Percentiles rank a stretch among this genome's conserved stretches.
These are phyloP conservation scores for Benincasa hispida DNA, from an alignment of 306 rosid species.

Conservation along the genomic window DNA sequence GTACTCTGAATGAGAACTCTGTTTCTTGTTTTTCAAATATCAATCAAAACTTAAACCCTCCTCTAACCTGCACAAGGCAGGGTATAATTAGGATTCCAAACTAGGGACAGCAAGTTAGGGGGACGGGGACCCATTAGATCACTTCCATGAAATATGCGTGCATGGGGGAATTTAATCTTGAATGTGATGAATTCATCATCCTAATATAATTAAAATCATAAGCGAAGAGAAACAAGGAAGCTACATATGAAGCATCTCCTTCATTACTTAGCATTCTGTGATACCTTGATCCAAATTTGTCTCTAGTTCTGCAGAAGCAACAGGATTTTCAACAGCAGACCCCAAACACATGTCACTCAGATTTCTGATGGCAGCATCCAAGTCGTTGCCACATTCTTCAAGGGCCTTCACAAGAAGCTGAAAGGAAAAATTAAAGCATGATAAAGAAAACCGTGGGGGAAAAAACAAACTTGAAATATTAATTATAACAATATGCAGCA, in stretches of 20 bases:
- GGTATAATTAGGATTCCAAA: not conserved
- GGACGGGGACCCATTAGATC: not conserved
- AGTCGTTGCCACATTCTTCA: slow-evolving; percentile 66
- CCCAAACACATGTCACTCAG: slow-evolving; percentile 57
- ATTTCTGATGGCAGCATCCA: slow-evolving; percentile 75
- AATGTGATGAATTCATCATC: not conserved
- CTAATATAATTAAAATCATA: not conserved
- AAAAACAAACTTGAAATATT: not conserved
- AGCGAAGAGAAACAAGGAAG: not conserved
- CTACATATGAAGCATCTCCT: not conserved
- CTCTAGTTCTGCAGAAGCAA: slow-evolving; percentile 18
- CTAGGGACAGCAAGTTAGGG: not conserved
- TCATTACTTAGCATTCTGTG: not conserved
- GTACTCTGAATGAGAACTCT: not conserved
- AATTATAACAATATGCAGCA: not conserved
- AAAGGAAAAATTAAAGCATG: slow-evolving; percentile 12
- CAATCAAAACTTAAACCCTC: not conserved
- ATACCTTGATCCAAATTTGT: slow-evolving; percentile 37
- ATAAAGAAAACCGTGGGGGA: not conserved
- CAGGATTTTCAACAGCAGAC: slow-evolving; percentile 22
- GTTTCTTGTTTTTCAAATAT: not conserved
- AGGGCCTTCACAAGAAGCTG: slow-evolving; percentile 74
- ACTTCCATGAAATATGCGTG: not conserved
- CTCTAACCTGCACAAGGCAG: not conserved
- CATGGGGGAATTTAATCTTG: not conserved